Conservation (phyloP, 208 protist species). For the Trypanosomatidae sp. region DNA sequence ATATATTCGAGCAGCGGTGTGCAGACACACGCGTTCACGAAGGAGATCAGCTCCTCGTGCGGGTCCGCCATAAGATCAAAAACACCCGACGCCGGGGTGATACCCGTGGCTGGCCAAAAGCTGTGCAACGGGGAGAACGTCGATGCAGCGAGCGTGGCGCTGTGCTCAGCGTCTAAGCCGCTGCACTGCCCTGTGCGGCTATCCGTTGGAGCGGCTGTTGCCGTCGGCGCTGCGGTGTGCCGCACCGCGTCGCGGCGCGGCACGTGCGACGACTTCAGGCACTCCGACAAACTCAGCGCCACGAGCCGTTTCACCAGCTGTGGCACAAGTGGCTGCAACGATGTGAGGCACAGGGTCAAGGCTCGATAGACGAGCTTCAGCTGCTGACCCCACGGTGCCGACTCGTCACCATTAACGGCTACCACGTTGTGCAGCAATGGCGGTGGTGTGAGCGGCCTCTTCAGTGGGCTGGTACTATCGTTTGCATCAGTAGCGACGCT, state of each 20-base stretch:
- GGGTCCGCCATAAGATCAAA: constrained; percentile 42
- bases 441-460: not conserved
- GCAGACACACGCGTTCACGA: constrained; percentile 55
- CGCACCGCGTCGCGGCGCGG: not conserved
- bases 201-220: not conserved
- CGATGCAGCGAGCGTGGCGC: not conserved
- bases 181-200: not conserved
- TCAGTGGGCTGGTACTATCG: not conserved
- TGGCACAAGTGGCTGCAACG: constrained; percentile 31
- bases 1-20: constrained; percentile 60
- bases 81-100: constrained; percentile 2
- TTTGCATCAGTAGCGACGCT: not conserved
- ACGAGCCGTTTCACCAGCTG: constrained; percentile 9
- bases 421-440: not conserved
- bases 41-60: constrained; percentile 35
- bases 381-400: constrained; percentile 13
- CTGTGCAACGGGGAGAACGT: not conserved
- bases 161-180: not conserved
- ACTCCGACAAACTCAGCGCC: constrained; percentile 21
- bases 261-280: constrained; percentile 32
- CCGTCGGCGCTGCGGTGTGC: not conserved
- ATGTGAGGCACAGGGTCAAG: constrained; percentile 32
- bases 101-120: not conserved
- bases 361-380: constrained; percentile 37
- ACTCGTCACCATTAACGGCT: constrained; percentile 1